Conservation (phyloP, 805 yeast genomes). For the Debaryomyces hansenii region DNA sequence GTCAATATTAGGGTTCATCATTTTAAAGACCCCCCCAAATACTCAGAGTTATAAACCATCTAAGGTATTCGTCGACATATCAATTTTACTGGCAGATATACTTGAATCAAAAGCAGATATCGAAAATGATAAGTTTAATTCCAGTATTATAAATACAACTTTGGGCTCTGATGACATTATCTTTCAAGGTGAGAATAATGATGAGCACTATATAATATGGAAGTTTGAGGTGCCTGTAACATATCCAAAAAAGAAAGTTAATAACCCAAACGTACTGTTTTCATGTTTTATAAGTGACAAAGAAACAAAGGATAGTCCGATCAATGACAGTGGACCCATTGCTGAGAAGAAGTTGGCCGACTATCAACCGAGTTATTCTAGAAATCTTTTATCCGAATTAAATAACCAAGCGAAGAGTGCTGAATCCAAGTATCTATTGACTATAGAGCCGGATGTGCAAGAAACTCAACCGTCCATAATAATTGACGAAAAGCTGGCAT, state of each 20-base stretch:
- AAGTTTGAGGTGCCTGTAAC: conserved; percentile 26
- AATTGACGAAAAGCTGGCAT: neutral
- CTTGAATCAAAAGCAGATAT: conserved; percentile 8
- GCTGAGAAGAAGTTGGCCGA: conserved; percentile 12
- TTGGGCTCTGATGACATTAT: conserved; percentile 8
- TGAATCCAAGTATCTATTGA: neutral
- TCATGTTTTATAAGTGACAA: conserved; percentile 17
- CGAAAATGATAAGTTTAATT: conserved; percentile 1
- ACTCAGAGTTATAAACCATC: conserved; percentile 4
- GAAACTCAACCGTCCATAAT: conserved; percentile 1
- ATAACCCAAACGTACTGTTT: conserved; percentile 24
- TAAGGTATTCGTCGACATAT: conserved; percentile 16
- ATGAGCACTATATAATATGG: conserved; percentile 22
- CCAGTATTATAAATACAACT: conserved; percentile 4
- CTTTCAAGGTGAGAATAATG: conserved; percentile 9
- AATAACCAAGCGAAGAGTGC: conserved; percentile 8
- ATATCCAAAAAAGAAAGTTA: conserved; percentile 31
- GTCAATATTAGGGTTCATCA: conserved; percentile 24
- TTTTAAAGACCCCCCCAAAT: conserved; percentile 12
- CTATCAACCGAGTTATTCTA: conserved; percentile 15
- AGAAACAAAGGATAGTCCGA: neutral
- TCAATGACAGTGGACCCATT: neutral
- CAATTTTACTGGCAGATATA: conserved; percentile 19
- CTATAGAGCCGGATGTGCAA: neutral
- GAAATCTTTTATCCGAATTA: conserved; percentile 17